A percentile compares a stretch with the other conserved stretches of the same genome.
phyloP scores from a whole-genome alignment of 2,329 filamentous ascomycete genomes.

The Diplodia scrobiculata region DNA sequence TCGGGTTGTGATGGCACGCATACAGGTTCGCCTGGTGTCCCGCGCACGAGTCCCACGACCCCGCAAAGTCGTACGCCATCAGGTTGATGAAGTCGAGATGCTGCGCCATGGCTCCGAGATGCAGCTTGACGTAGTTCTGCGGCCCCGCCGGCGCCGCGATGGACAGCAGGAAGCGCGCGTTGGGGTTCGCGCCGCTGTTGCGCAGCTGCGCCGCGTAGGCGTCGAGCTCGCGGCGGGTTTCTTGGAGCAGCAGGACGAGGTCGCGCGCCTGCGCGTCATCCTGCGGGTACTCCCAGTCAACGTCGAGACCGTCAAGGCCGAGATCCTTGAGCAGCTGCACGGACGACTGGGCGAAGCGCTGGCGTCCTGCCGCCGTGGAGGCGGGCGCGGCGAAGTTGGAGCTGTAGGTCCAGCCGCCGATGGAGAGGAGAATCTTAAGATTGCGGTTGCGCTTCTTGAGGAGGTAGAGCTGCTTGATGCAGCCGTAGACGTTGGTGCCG shows the following conservation, averaged over 20 bases:
- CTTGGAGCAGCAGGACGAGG: slow-evolving; percentile 46
- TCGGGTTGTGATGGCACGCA: slow-evolving; percentile 58
- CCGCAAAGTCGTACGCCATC: slow-evolving; percentile 63
- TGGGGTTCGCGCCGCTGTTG: neutral
- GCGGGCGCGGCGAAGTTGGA: slow-evolving; percentile 73
- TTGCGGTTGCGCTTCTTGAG: slow-evolving; percentile 76
- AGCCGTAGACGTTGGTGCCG: slow-evolving; percentile 75
- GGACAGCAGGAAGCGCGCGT: slow-evolving; percentile 44
- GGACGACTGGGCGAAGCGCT: slow-evolving; percentile 68
- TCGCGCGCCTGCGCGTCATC: slow-evolving; percentile 46
- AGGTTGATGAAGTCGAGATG: slow-evolving; percentile 55
- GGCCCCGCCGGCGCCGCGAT: slow-evolving; percentile 51
- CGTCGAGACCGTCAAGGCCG: slow-evolving; percentile 64
- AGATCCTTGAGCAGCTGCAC: slow-evolving; percentile 76
- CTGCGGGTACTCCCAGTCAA: slow-evolving; percentile 55
- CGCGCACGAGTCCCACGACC: slow-evolving; percentile 71
- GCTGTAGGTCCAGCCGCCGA: slow-evolving; percentile 80
- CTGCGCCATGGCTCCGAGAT: slow-evolving; percentile 46
- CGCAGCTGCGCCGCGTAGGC: slow-evolving; percentile 41
- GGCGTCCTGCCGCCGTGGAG: slow-evolving; percentile 62
- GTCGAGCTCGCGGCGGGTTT: slow-evolving; percentile 45
- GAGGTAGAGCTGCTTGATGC: slow-evolving; percentile 73
- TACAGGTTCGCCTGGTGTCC: slow-evolving; percentile 83
- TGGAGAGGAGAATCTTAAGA: slow-evolving; percentile 77
- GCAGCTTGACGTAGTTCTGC: slow-evolving; percentile 48